Percentiles rank a stretch among this genome's conserved stretches.
These are phyloP conservation scores for Cadophora sp. DNA, from an alignment of 2,329 filamentous ascomycete species.

Conservation along the genomic window DNA sequence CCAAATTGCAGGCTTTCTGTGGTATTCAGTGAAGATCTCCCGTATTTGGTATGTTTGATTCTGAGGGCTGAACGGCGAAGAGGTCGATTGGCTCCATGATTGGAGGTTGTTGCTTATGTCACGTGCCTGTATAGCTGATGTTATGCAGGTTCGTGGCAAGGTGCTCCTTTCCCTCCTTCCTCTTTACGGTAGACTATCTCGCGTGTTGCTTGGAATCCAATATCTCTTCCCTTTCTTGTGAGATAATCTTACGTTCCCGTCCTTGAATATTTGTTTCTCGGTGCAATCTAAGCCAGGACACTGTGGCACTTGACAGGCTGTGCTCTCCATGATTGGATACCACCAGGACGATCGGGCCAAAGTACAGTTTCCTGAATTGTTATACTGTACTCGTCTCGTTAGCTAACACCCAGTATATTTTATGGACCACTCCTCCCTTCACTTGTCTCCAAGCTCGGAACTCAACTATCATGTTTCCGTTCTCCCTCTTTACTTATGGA, in stretches of 20 bases:
- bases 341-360: too few species aligned
- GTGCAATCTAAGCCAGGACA: not conserved
- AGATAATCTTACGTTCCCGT: not conserved
- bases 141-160: not conserved
- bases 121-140: not conserved
- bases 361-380: too few species aligned
- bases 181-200: too few species aligned
- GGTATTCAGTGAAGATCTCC: not conserved
- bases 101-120: slow-evolving; percentile 14
- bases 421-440: too few species aligned
- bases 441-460: too few species aligned
- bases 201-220: too few species aligned
- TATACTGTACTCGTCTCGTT: too few species aligned
- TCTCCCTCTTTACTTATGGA: too few species aligned
- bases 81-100: not conserved
- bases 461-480: too few species aligned
- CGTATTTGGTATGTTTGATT: not conserved
- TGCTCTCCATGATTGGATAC: too few species aligned
- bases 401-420: too few species aligned
- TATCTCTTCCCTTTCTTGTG: too few species aligned
- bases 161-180: not conserved
- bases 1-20: not conserved
- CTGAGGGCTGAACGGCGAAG: slow-evolving; percentile 7
- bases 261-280: not conserved
- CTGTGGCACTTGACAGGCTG: not conserved